Evolutionary conservation across 1,139 yeast species (phyloP), one percentile per base, ranked within the genome.

Genomic region (Candida anutae): DNA sequence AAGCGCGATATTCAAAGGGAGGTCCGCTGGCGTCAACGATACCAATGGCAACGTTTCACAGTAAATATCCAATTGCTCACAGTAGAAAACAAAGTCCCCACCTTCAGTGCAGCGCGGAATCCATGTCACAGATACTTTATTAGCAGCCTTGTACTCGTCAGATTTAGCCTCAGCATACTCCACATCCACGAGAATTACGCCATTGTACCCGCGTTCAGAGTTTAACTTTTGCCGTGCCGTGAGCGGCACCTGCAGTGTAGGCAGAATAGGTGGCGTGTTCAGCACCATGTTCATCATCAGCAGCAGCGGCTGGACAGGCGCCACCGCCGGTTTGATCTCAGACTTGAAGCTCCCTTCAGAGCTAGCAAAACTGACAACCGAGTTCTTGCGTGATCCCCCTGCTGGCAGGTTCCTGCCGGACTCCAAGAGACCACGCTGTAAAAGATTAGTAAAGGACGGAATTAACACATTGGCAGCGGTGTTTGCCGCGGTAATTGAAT

Each of bases 81-180:
- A 74, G 48, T 70, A 76, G 48, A 64, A 80, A 3, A 77, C 53
- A 15, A 77, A 51, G 29, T 69, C 69, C n/a, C 77, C 80, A 29
- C 62, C 66, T 6, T 62, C 55, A 2, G 80, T 68, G n/a, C 68
- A 55, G 28, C 69, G 64, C 0, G 85, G 80, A 1, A 76, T 50
- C 87, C 70, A 65, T 2, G 55, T 42, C 3, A 60, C 53, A 10
- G 49, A 47, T 34, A 40, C 46, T 16, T 55, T 54, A 29, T 55
- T 37, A 9, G 40, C 38, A n/a, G 43, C 35, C 15, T 52, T 46
- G 29, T 55, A 65, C n/a, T 50, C 53, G 10, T 50, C 50, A 5
- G 55, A 55, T 29, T 58, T 37, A 20, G 42, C 45, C 32, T 62
- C 71, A 1, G 73, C 70, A 22, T 53, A 62, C 4, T 55, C 59